Evolutionary conservation across 805 yeast genomes (phyloP).

Genomic region (Saturnispora quitensis): DNA sequence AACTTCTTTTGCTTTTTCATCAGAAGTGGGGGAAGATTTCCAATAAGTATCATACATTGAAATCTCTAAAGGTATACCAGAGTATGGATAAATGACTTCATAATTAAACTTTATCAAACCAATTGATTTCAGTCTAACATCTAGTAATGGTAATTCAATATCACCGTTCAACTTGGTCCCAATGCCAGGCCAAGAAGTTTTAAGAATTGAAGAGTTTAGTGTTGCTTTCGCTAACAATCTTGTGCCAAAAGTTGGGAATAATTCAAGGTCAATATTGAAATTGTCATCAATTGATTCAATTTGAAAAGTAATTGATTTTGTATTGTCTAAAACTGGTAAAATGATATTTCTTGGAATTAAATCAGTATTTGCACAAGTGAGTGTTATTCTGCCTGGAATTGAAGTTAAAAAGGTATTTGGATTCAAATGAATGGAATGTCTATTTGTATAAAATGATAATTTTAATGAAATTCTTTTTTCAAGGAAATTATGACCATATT

Average conservation of each 20-base stretch:
- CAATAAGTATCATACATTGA: constrained; percentile 93
- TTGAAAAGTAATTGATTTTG: constrained; percentile 66
- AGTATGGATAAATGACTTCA: constrained; percentile 82
- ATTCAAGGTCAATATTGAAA: constrained; percentile 75
- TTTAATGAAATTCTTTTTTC: constrained; percentile 85
- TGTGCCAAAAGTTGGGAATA: constrained; percentile 92
- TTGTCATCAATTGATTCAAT: constrained; percentile 61
- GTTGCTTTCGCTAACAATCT: constrained; percentile 84
- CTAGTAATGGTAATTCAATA: constrained; percentile 64
- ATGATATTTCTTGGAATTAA: constrained; percentile 81
- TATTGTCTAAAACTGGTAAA: constrained; percentile 64
- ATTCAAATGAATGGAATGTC: constrained; percentile 36
- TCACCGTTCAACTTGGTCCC: constrained; percentile 32
- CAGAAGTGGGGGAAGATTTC: constrained; percentile 67
- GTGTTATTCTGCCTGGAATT: constrained; percentile 74
- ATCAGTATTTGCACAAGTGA: constrained; percentile 68
- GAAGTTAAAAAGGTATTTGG: constrained; percentile 36
- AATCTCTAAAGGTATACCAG: constrained; percentile 75
- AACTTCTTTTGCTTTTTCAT: constrained; percentile 13
- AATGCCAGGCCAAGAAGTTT: constrained; percentile 27
- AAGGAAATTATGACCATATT: constrained; percentile 92
- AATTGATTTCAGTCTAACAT: constrained; percentile 67
- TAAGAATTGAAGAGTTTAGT: constrained; percentile 52
- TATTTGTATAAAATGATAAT: constrained; percentile 48
- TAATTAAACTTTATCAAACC: constrained; percentile 73